phyloP scores from a whole-genome alignment of 257 asterid genomes.

The Solanum chiquidenum region DNA sequence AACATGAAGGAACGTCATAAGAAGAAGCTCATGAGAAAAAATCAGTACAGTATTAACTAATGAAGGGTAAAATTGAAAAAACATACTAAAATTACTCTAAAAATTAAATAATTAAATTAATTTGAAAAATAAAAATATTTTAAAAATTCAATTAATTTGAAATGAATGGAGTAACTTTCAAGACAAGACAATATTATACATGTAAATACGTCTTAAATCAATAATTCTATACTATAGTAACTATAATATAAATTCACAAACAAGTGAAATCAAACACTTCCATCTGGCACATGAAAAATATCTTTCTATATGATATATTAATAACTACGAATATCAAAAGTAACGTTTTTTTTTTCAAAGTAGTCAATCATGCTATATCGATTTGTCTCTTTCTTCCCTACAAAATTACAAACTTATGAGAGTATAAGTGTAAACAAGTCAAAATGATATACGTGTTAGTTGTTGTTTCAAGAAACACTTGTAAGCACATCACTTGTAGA shows the following conservation, averaged over 20 bases:
- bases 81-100: no score
- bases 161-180: no score
- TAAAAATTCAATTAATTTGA: no score
- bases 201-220: not conserved
- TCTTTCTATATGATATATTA: not conserved
- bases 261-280: not conserved
- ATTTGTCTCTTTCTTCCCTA: not conserved
- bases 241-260: not conserved
- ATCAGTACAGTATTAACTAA: not conserved
- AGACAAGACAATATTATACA: no score
- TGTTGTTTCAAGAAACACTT: not conserved
- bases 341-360: not conserved
- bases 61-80: no score
- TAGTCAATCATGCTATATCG: not conserved
- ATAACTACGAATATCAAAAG: not conserved
- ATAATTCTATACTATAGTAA: not conserved
- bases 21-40: not conserved
- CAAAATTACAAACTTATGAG: not conserved
- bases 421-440: not conserved
- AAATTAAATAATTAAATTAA: no score
- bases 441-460: not conserved
- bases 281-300: not conserved
- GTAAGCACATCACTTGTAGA: not conserved
- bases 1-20: not conserved
- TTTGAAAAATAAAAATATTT: no score